Conservation (phyloP, 2,329 filamentous ascomycete genomes). For the Fusarium kyushuense region DNA sequence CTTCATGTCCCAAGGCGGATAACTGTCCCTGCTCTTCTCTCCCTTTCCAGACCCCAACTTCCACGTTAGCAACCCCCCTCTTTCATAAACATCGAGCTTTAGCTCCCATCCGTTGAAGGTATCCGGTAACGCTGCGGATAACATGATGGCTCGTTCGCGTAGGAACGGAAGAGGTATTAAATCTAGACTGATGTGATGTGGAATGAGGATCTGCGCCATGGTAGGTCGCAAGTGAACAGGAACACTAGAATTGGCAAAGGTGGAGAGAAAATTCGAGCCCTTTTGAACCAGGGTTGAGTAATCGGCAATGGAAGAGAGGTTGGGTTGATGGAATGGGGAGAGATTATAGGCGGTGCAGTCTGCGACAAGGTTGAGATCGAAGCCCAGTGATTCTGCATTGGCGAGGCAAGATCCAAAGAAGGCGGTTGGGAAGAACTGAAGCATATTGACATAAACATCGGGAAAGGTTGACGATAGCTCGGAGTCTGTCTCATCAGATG, state of each 20-base stretch:
- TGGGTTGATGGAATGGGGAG: slow-evolving; percentile 46
- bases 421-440: slow-evolving; percentile 31
- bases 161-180: slow-evolving; percentile 45
- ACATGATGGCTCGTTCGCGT: slow-evolving; percentile 45
- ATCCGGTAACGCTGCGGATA: slow-evolving; percentile 41
- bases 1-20: slow-evolving; percentile 47
- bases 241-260: slow-evolving; percentile 7
- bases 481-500: not conserved
- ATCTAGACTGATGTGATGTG: slow-evolving; percentile 45
- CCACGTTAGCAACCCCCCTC: slow-evolving; percentile 42
- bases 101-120: slow-evolving; percentile 44
- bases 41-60: not conserved
- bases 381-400: slow-evolving; percentile 40
- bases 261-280: not conserved
- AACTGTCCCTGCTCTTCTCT: not conserved
- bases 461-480: not conserved
- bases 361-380: slow-evolving; percentile 26
- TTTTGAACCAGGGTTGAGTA: slow-evolving; percentile 17
- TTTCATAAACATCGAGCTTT: slow-evolving; percentile 45
- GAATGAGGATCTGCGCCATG: slow-evolving; percentile 45
- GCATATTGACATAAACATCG: slow-evolving; percentile 28
- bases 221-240: slow-evolving; percentile 44
- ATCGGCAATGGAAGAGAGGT: slow-evolving; percentile 2
- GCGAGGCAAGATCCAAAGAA: slow-evolving; percentile 40
- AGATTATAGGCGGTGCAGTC: slow-evolving; percentile 25